Evolutionary conservation across 139 green algal genomes (phyloP).

Genomic region (Volvox reticuliferus): DNA sequence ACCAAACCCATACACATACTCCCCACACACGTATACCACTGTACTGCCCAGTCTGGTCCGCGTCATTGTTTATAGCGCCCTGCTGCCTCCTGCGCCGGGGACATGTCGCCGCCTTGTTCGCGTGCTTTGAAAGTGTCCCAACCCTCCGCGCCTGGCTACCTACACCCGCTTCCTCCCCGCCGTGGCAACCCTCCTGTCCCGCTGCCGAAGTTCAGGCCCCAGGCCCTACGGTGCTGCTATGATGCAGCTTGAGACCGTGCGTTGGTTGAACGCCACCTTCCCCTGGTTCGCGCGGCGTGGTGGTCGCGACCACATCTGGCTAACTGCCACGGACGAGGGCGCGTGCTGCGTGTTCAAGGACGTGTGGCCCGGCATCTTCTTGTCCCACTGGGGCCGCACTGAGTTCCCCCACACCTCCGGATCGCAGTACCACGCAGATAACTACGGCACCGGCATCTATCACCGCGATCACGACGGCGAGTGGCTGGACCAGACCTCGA

Average conservation of each 20-base stretch:
- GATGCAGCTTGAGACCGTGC: conserved; percentile 36
- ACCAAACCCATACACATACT: background rate
- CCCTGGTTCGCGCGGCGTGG: conserved; percentile 31
- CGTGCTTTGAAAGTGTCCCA: no score
- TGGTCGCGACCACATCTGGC: conserved; percentile 73
- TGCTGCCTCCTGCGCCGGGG: no score
- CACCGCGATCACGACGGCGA: conserved; percentile 28
- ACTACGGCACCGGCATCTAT: conserved; percentile 5
- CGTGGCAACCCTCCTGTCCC: background rate
- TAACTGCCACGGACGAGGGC: conserved; percentile 68
- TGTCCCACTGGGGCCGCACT: conserved; percentile 69
- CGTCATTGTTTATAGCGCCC: no score
- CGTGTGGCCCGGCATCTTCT: conserved; percentile 60
- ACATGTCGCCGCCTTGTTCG: no score
- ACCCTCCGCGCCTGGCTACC: no score
- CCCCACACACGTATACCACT: no score
- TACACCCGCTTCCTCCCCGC: background rate
- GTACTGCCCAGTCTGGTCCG: no score
- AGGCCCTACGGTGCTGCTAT: conserved; percentile 51
- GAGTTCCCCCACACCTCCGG: conserved; percentile 56
- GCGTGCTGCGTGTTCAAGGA: conserved; percentile 46
- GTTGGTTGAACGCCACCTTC: conserved; percentile 48
- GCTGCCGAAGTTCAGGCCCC: conserved; percentile 4
- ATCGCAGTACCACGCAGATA: conserved; percentile 33
- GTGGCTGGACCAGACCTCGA: conserved; percentile 43